These are phyloP conservation scores for Eragrostis nindensis DNA, from an alignment of 176 grass and related monocot species.

Conservation along the genomic window DNA sequence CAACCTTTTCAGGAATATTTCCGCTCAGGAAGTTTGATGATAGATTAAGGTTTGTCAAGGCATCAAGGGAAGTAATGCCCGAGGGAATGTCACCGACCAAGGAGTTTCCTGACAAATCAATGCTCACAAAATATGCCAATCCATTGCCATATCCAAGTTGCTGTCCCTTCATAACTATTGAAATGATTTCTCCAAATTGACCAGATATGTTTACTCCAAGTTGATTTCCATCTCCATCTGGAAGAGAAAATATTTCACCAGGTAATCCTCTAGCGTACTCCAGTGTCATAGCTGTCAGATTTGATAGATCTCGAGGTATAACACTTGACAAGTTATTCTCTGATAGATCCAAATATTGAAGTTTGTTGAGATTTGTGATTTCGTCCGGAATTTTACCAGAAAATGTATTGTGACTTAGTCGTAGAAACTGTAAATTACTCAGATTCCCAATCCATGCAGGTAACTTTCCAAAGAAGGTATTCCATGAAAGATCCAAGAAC, in stretches of 20 bases:
- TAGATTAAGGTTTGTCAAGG: slow-evolving; percentile 36
- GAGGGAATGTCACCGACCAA: slow-evolving; percentile 33
- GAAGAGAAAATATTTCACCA: neutral
- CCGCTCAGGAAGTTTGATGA: slow-evolving; percentile 29
- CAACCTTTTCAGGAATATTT: slow-evolving; percentile 22
- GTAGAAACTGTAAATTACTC: neutral
- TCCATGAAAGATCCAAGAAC: neutral
- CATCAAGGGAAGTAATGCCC: slow-evolving; percentile 23
- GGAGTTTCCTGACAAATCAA: slow-evolving; percentile 50
- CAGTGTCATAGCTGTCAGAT: slow-evolving; percentile 14
- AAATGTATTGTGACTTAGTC: slow-evolving; percentile 28
- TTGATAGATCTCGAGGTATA: slow-evolving; percentile 27
- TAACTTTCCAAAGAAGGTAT: slow-evolving; percentile 2
- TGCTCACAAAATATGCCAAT: neutral
- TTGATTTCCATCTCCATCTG: neutral
- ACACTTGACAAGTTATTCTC: slow-evolving; percentile 29
- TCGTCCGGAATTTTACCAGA: slow-evolving; percentile 18
- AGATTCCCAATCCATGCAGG: neutral
- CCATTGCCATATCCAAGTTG: neutral
- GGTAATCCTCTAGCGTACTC: neutral
- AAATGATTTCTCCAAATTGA: neutral
- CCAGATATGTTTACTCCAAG: neutral
- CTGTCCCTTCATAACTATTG: slow-evolving; percentile 30
- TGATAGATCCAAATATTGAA: slow-evolving; percentile 40
- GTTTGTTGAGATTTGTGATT: neutral